These are phyloP conservation scores for Dendryphion nanum DNA, from an alignment of 2,329 filamentous ascomycete genomes.

Conservation along the genomic window DNA sequence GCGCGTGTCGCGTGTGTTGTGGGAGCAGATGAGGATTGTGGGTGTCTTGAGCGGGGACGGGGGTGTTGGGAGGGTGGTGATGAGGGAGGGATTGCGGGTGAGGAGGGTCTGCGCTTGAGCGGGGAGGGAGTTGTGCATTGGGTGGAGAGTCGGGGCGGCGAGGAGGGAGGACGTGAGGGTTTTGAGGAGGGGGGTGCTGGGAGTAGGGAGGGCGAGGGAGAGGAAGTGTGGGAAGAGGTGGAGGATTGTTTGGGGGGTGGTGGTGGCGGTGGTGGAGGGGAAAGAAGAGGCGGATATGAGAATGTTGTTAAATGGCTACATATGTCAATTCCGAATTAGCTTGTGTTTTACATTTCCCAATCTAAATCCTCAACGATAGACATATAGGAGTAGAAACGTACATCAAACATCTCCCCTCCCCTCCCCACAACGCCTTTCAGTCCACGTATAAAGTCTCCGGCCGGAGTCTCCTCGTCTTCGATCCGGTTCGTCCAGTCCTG, in stretches of 20 bases:
- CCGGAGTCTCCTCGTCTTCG: conserved; percentile 67
- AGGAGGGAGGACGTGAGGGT: conserved; percentile 64
- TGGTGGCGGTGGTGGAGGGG: conserved; percentile 46
- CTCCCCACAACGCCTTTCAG: conserved; percentile 57
- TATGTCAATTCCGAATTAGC: too few species aligned
- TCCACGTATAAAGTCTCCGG: conserved; percentile 60
- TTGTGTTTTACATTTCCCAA: background rate
- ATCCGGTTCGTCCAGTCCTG: conserved; percentile 81
- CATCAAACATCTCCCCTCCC: conserved; percentile 46
- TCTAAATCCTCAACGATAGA: background rate
- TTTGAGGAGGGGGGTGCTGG: conserved; percentile 56
- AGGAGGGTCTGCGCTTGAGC: conserved; percentile 47
- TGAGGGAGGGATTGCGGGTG: conserved; percentile 49
- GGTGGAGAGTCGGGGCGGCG: conserved; percentile 62
- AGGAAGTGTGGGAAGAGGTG: conserved; percentile 76
- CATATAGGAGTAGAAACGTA: conserved; percentile 30
- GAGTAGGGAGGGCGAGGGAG: conserved; percentile 71
- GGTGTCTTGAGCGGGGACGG: conserved; percentile 15
- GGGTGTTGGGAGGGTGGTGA: conserved; percentile 46
- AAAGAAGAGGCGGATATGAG: conserved; percentile 77
- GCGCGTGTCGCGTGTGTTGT: conserved; percentile 75
- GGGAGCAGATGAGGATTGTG: conserved; percentile 80
- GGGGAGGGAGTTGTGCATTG: conserved; percentile 59
- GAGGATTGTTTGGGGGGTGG: conserved; percentile 61
- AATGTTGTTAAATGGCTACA: conserved; percentile 78